phyloP scores from a whole-genome alignment of 164 flowering plant species.

The grape (Vitis vinifera) region DNA sequence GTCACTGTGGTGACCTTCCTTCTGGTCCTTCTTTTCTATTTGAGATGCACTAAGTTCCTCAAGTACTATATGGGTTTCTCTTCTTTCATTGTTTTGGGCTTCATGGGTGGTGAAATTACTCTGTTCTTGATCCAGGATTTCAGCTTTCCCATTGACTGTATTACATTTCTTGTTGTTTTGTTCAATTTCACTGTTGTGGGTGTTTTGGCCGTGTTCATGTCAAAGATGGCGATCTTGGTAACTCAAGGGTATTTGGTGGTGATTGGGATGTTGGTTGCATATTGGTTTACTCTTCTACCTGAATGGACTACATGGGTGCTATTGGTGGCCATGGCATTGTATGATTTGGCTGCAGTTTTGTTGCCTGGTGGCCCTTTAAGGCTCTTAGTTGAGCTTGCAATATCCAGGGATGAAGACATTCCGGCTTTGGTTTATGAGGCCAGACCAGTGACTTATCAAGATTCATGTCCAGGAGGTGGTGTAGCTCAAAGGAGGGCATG shows the following conservation, averaged over 20 bases:
- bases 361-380: constrained; percentile 95
- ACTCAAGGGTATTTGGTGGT: constrained; percentile 85
- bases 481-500: constrained; percentile 64
- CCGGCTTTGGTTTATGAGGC: constrained; percentile 98
- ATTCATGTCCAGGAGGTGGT: constrained; percentile 22
- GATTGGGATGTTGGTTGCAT: constrained; percentile 94
- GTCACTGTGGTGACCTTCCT: constrained; percentile 75
- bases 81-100: constrained; percentile 72
- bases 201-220: constrained; percentile 74
- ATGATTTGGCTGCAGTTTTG: constrained; percentile 96
- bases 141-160: constrained; percentile 58
- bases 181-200: constrained; percentile 88
- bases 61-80: constrained; percentile 89
- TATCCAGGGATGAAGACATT: constrained; percentile 93
- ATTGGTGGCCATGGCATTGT: constrained; percentile 87
- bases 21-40: constrained; percentile 81
- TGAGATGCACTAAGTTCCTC: constrained; percentile 73
- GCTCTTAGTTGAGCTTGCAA: constrained; percentile 94
- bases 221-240: constrained; percentile 69
- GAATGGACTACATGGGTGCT: constrained; percentile 99
- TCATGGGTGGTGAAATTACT: constrained; percentile 83
- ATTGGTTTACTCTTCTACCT: constrained; percentile 87
- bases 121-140: constrained; percentile 50
- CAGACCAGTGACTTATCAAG: constrained; percentile 56
- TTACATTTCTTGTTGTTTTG: constrained; percentile 60